Evolutionary conservation across 257 asterid species (phyloP), one percentile per base, ranked within the genome.

Genomic region (Solanum peruvianum): DNA sequence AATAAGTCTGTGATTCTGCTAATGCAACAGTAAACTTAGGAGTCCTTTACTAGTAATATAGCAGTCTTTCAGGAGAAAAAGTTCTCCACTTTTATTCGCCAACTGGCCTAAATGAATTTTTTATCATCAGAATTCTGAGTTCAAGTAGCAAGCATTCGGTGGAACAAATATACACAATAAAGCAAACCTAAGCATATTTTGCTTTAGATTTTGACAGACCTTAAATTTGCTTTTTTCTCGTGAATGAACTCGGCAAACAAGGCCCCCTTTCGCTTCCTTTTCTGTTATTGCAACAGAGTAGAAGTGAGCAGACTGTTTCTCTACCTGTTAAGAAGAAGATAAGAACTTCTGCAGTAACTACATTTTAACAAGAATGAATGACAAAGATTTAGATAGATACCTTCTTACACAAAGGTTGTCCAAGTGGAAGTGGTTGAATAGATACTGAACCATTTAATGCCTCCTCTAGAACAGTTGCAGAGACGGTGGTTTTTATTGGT

Each of bases 391-490:
- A 70, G 41, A 82, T 62, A 44, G 88, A 60, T 90, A 97, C 99
- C 99, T 97, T 97, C 89, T 92, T 92, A 87, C 93, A 95, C 86
- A 92, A 85, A 88, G 98, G 93, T 87, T 94, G 95, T 86, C 95
- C 99, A 86, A 96, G 92, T 81, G 92, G 90, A 85, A 97, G 98
- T 12, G 96, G 90, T 64, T 92, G 95, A 89, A 91, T 86, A 72
- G 95, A 86, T 87, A 95, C 99, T 47, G 67, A 87, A 67, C 98
- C 98, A 91, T 93, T 94, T 91, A 97, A 91, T 67, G 99, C 99
- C 88, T 97, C 99, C 92, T 97, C 99, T 94, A 97, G 92, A 75
- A 97, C 93, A 86, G 98, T 93, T 84, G 99, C 99, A 45, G 99
- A 95, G 73, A 97, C 98, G 9, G 99, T 95, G 67, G 99, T 96